phyloP scores from a whole-genome alignment of 2,329 filamentous ascomycete genomes.

The Stagonosporopsis rhizophila region DNA sequence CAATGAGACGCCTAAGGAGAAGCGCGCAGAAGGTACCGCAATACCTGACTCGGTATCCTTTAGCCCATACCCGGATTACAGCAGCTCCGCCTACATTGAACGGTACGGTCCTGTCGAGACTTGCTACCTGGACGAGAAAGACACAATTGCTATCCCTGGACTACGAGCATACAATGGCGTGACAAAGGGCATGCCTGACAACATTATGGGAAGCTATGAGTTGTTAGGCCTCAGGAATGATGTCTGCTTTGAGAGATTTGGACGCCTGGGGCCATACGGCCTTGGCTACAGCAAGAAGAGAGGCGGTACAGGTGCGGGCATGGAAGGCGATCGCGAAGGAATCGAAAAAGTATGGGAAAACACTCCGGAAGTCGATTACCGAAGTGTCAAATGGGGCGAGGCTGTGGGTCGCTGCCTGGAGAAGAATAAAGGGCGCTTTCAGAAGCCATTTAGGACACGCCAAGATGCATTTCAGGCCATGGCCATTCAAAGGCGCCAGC shows the following conservation, averaged over 20 bases:
- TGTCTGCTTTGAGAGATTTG: conserved; percentile 92
- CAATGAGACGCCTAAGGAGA: conserved; percentile 37
- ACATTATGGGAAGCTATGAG: conserved; percentile 86
- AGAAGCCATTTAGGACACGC: conserved; percentile 42
- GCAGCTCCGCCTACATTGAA: conserved; percentile 62
- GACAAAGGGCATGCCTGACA: conserved; percentile 82
- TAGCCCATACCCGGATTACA: conserved; percentile 72
- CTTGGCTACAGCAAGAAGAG: conserved; percentile 80
- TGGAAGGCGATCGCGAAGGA: conserved; percentile 83
- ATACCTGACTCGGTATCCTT: conserved; percentile 56
- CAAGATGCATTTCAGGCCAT: conserved; percentile 53
- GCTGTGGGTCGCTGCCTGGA: conserved; percentile 76
- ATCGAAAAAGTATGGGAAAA: conserved; percentile 79
- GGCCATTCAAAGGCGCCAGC: conserved; percentile 36
- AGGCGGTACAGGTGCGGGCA: conserved; percentile 84
- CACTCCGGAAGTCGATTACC: conserved; percentile 76
- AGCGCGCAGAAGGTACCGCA: conserved; percentile 38
- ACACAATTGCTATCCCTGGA: conserved; percentile 70
- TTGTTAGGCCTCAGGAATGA: conserved; percentile 79
- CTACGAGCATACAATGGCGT: conserved; percentile 79
- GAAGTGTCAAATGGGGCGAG: conserved; percentile 78
- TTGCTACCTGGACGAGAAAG: conserved; percentile 78
- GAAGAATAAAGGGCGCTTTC: conserved; percentile 75
- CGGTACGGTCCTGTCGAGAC: conserved; percentile 69
- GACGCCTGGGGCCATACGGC: conserved; percentile 86